Evolutionary conservation across 75 land plant species (phyloP), one percentile per base, ranked within the genome.

Genomic region (Pinus tabuliformis): DNA sequence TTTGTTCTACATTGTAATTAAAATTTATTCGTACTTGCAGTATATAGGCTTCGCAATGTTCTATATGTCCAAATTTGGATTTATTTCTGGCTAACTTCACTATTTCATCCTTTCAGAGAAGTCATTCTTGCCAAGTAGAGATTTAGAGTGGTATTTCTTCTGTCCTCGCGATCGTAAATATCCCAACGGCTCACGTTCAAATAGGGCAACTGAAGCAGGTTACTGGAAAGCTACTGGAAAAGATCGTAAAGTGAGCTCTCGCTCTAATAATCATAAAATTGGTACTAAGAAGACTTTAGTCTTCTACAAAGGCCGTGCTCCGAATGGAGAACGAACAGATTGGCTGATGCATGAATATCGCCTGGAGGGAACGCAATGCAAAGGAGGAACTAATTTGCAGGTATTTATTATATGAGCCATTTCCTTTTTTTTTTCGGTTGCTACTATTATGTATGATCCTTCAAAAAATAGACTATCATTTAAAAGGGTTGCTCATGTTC

Each of bases 211-310:
- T 37, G 59, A 33, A 56, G 56, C 75, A 78, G 83, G 83, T 37
- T 81, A 77, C 60, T 81, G 83, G 83, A 81, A 81, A 28, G 83
- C 83, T 11, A 81, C 83, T 15, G 83, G 83, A 15, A 81, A 64
- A 56, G 83, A 81, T 28, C 73, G 78, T 12, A 64, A 80, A 54
- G 64, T 81, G 18, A 56, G 20, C 7, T 58, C 83, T 66, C 64
- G 37, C 20, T 80, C 54, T 16, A 56, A 81, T 16, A 26, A 26
- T 26, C 0, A 26, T 26, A 36, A 33, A n/a, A 80, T 81, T 79
- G 78, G 78, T 33, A 37, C 21, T 57, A 77, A 66, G 62, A 77
- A 68, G 49, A 56, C 76, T 3, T 56, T 77, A 12, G 78, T 77
- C 20, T 77, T 77, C 37, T 70, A 77, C 78, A 66, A n/a, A 77